Conservation (phyloP, 768 basidiomycete genomes). For the Sarcodon aspratus region DNA sequence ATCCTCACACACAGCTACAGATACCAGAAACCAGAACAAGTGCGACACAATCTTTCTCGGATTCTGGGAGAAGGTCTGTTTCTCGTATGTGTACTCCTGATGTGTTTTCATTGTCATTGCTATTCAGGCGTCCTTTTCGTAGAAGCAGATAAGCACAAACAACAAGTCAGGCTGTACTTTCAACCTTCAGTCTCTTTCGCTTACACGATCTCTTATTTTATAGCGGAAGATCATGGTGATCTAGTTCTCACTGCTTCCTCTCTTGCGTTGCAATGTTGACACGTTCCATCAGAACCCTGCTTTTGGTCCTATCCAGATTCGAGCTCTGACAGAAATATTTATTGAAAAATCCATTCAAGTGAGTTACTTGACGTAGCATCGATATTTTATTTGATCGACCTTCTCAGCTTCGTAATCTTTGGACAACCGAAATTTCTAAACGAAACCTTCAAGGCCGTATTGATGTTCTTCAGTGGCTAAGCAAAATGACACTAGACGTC, state of each 20-base stretch:
- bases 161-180: neutral
- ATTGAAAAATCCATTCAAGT: conserved; percentile 14
- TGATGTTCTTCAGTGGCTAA: conserved; percentile 1
- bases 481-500: conserved; percentile 6
- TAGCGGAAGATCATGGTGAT: neutral
- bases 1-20: neutral
- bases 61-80: neutral
- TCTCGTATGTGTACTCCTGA: neutral
- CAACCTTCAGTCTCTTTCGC: neutral
- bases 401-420: neutral
- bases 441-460: neutral
- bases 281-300: conserved; percentile 11
- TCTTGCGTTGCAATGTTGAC: neutral
- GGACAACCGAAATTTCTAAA: neutral
- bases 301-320: conserved; percentile 16
- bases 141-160: neutral
- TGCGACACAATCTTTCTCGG: neutral
- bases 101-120: neutral
- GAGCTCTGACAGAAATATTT: conserved; percentile 10
- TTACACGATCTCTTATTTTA: neutral
- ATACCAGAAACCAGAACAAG: neutral
- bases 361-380: neutral
- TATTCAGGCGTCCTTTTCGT: neutral
- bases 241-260: neutral
- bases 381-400: neutral